Evolutionary conservation across 305 asterid species (phyloP), one percentile per base, ranked within the genome.

Genomic region (Plantago coronopus): DNA sequence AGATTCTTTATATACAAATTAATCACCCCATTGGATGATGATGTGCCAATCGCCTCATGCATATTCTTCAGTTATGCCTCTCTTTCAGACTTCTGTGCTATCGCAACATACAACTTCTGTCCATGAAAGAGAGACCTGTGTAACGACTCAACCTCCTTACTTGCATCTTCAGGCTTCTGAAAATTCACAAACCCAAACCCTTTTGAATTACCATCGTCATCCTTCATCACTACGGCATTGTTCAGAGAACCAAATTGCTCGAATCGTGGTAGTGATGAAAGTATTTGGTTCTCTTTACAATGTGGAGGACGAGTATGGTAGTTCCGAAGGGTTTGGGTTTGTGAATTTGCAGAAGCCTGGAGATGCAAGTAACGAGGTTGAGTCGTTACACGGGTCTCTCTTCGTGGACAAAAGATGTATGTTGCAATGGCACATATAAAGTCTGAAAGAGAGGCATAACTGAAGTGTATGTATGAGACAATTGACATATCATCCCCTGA

Each of bases 161-260:
- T 79, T 25, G 94, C 94, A 72, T 79, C 93, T 7, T 79, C 86
- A 0, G 79, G 64, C 38, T 66, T 72, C 77, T 78, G 85, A 71
- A 84, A 84, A 70, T 84, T 80, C 6, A 84, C 76, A 61, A 84
- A 84, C 17, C 93, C 93, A 69, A 82, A 85, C 69, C 87, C 69
- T 60, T 71, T 80, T 0, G 94, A 85, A 11, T 69, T 85, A 14
- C 94, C 89, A 42, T 65, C 72, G 49, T 71, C 83, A 55, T 80
- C 82, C 59, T 76, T 77, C 85, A 85, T 82, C 51, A 85, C 65
- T 2, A 38, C 85, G 4, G 64, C 69, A 55, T 82, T 82, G 10
- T 86, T 82, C 45, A 80, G 53, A 0, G 63, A 0, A 58, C 94
- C 94, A 65, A 63, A 72, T 48, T 78, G 75, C 23, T 79, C 61